Percentiles rank a stretch among this genome's conserved stretches.
phyloP scores from a whole-genome alignment of 768 basidiomycete species.

The Tricholoma sp. region DNA sequence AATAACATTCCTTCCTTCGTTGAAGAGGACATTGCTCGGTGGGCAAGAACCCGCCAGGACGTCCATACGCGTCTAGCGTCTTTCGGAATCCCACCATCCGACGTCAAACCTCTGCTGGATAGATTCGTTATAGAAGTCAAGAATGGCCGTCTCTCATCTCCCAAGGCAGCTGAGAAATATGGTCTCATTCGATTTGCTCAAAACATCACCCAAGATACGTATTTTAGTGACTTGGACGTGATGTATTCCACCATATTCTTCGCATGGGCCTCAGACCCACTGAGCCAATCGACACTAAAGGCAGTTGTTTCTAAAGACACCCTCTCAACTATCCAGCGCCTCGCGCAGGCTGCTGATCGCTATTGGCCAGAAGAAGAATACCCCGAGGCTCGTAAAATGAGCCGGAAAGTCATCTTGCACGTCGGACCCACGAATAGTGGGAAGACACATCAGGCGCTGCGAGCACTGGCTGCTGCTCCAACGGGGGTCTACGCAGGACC shows the following conservation, averaged over 20 bases:
- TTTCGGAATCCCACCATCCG: conserved; percentile 42
- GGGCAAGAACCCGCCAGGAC: conserved; percentile 26
- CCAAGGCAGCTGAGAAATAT: conserved; percentile 27
- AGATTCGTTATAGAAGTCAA: conserved; percentile 36
- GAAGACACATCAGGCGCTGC: conserved; percentile 91
- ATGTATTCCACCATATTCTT: conserved; percentile 52
- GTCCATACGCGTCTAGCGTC: conserved; percentile 35
- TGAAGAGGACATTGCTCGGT: conserved; percentile 28
- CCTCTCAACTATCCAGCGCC: conserved; percentile 31
- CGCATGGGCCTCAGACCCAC: conserved; percentile 44
- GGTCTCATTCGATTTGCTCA: conserved; percentile 39
- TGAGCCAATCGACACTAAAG: conserved; percentile 19
- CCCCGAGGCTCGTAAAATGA: conserved; percentile 49
- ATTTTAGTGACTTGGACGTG: conserved; percentile 32
- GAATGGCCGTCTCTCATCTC: conserved; percentile 25
- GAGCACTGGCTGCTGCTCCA: conserved; percentile 73
- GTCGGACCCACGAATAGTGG: conserved; percentile 98
- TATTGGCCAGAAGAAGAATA: conserved; percentile 46
- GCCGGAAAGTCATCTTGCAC: conserved; percentile 85
- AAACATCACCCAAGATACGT: conserved; percentile 21
- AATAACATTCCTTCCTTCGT: conserved; percentile 29
- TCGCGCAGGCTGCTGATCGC: conserved; percentile 33
- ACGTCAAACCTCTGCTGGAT: conserved; percentile 37
- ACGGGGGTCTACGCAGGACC: conserved; percentile 88
- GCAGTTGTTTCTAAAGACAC: conserved; percentile 24